phyloP scores from a whole-genome alignment of 345 rosid genomes.

The Geranium rotundifolium region DNA sequence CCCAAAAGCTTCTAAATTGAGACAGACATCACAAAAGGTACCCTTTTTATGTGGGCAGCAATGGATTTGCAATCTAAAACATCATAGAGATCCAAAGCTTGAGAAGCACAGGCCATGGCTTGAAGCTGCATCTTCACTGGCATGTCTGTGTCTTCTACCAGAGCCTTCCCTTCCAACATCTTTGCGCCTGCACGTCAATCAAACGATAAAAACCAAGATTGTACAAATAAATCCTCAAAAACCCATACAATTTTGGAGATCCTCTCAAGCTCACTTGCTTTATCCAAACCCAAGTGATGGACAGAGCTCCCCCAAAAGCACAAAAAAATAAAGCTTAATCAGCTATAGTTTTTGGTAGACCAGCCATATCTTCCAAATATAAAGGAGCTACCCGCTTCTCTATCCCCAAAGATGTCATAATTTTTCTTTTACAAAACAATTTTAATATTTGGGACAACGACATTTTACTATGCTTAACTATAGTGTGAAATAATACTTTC shows the following conservation, averaged over 20 bases:
- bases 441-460: too few relatives aligned
- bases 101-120: constrained; percentile 83
- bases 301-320: too few relatives aligned
- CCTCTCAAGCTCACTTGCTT: too few relatives aligned
- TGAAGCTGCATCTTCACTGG: constrained; percentile 79
- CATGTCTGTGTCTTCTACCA: constrained; percentile 80
- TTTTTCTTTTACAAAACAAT: too few relatives aligned
- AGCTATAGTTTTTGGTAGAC: background rate
- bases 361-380: background rate
- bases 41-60: constrained; percentile 41
- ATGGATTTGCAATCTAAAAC: constrained; percentile 30
- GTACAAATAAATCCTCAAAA: background rate
- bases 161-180: constrained; percentile 45
- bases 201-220: too few relatives aligned
- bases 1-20: background rate
- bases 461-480: too few relatives aligned
- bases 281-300: background rate
- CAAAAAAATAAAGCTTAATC: too few relatives aligned
- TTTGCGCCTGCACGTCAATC: background rate
- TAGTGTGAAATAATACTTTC: too few relatives aligned
- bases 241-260: background rate
- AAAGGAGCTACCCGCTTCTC: background rate
- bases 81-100: constrained; percentile 38
- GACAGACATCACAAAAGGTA: background rate
- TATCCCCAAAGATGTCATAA: background rate